Conservation (phyloP, 768 basidiomycete genomes). For the Fomitopsis pulvina region DNA sequence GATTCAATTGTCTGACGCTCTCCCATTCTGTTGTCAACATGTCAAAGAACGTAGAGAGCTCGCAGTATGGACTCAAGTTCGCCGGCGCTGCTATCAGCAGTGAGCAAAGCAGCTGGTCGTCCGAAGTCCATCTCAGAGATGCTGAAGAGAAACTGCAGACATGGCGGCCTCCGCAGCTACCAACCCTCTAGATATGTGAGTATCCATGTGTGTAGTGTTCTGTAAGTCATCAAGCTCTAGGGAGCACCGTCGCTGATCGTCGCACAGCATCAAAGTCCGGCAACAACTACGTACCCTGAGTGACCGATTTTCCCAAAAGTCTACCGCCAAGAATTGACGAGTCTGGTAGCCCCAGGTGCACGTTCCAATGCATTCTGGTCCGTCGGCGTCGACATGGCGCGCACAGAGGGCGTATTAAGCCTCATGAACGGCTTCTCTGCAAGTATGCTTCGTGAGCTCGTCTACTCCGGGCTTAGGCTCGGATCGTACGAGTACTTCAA, state of each 20-base stretch:
- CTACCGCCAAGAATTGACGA: not conserved
- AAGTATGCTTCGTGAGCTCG: constrained; percentile 28
- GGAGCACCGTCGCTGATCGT: constrained; percentile 6
- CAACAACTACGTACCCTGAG: constrained; percentile 28
- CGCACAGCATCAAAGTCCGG: constrained; percentile 19
- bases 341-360: constrained; percentile 20
- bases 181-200: constrained; percentile 30
- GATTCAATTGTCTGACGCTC: too few relatives aligned
- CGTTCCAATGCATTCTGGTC: constrained; percentile 27
- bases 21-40: too few relatives aligned
- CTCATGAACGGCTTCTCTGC: constrained; percentile 27
- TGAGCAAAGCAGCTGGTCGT: constrained; percentile 10
- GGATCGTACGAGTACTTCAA: constrained; percentile 34
- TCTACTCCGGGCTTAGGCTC: constrained; percentile 29
- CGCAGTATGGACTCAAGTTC: constrained; percentile 24
- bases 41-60: constrained; percentile 3
- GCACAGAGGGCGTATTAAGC: constrained; percentile 25
- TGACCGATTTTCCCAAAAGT: constrained; percentile 4
- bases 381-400: constrained; percentile 27
- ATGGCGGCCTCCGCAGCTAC: constrained; percentile 29
- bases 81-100: constrained; percentile 24
- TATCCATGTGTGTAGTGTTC: not conserved
- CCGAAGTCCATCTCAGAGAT: not conserved
- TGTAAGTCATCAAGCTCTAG: constrained; percentile 13
- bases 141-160: too few relatives aligned